Evolutionary conservation across 1,139 yeast genomes (phyloP), one percentile per base, ranked within the genome.

Genomic region (Nakaseomyces glabratus): DNA sequence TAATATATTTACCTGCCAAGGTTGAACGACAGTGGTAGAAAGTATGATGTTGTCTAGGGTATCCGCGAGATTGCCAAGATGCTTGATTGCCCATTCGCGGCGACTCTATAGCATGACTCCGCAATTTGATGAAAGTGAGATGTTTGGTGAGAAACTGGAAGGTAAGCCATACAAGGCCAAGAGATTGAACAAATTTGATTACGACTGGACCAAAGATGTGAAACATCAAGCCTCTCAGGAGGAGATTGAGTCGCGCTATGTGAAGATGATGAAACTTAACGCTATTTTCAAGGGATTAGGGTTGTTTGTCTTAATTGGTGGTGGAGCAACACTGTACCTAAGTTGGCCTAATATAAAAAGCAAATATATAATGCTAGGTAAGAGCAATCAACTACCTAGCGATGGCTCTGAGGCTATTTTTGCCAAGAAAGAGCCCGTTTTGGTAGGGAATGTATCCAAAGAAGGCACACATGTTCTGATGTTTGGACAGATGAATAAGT

Each of bases 301-400:
- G n/a, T 17, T 51, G 8, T 34, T 51, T 1, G 39, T 39, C 2
- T 46, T 43, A 7, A 25, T 47, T 13, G 51, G 52, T 17, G 42
- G 42, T 7, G 40, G 41, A 3, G 45, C 44, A 8, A 46, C 52
- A 10, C 33, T 37, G 2, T 51, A 51, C 31, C 26, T 44, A 25
- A 43, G 47, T 24, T 49, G 55, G 55, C 52, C 54, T 3, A 44
- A 47, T 22, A 36, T 51, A 14, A 44, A 46, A 20, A 41, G 45
- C 17, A 48, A 53, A 52, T 48, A 48, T 45, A 15, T 47, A 4
- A 8, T 26, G 33, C 61, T 61, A 32, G 68, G 69, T 39, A 35
- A 49, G 15, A 55, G 62, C 20, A 24, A 24, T n/a, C 13, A 32
- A 15, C 20, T 32, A 11, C 29, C 28, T n/a, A 32, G 34, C 13